Conservation (phyloP, 2,329 filamentous ascomycete species). For the Davidsoniella virescens region DNA sequence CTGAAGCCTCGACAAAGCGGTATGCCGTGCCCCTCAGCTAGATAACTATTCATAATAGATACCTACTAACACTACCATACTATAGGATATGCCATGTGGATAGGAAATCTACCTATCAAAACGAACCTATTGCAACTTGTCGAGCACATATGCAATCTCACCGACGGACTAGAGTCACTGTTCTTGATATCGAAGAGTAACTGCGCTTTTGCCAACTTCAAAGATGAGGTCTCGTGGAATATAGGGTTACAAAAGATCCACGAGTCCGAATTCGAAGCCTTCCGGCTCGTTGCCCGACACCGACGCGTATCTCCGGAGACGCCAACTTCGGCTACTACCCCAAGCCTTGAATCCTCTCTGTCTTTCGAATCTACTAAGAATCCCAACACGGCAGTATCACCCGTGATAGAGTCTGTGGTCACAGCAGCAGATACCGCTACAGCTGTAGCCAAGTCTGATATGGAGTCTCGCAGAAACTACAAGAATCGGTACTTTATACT, state of each 20-base stretch:
- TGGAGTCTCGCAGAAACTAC: neutral
- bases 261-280: slow-evolving; percentile 76
- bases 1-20: slow-evolving; percentile 6
- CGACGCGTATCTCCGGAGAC: slow-evolving; percentile 32
- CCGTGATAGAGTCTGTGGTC: neutral
- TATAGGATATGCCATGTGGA: slow-evolving; percentile 79
- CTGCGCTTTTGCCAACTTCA: slow-evolving; percentile 93
- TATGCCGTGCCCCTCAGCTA: neutral
- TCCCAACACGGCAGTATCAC: neutral
- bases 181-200: slow-evolving; percentile 96
- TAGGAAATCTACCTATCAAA: slow-evolving; percentile 79
- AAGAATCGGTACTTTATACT: slow-evolving; percentile 66
- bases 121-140: slow-evolving; percentile 74
- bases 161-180: slow-evolving; percentile 66
- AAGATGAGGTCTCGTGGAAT: slow-evolving; percentile 57
- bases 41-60: slow-evolving; percentile 7
- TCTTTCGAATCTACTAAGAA: neutral
- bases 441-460: neutral
- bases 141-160: slow-evolving; percentile 71
- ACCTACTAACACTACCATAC: slow-evolving; percentile 12
- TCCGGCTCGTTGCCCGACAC: slow-evolving; percentile 70
- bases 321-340: neutral
- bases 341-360: neutral
- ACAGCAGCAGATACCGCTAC: neutral
- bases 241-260: slow-evolving; percentile 72